phyloP scores from a whole-genome alignment of 2,329 filamentous ascomycete genomes.

The Leptographium radiaticola region DNA sequence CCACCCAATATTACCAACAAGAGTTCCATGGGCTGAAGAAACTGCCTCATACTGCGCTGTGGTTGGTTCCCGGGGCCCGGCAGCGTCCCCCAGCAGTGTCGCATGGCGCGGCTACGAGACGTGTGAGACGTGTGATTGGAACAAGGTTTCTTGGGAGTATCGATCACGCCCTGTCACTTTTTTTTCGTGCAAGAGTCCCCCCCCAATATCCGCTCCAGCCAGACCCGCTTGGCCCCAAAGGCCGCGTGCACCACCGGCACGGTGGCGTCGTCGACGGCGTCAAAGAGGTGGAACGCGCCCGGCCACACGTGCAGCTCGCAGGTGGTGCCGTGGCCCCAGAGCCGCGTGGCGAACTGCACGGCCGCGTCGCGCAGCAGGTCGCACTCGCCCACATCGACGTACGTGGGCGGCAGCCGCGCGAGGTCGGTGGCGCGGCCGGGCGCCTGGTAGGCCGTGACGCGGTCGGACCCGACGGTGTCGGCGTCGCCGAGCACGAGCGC shows the following conservation, averaged over 20 bases:
- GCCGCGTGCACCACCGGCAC: background rate
- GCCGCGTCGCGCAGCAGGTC: background rate
- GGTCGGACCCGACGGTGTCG: background rate
- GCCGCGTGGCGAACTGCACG: background rate
- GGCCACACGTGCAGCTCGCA: conserved; percentile 4
- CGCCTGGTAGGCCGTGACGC: background rate
- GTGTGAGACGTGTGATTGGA: no score
- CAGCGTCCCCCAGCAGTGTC: no score
- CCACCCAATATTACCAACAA: no score
- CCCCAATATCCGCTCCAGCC: background rate
- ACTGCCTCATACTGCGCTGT: no score
- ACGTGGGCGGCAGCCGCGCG: background rate
- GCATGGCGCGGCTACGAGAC: no score
- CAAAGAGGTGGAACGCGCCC: background rate
- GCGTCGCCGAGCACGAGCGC: background rate
- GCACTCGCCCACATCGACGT: conserved; percentile 2
- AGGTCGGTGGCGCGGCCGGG: background rate
- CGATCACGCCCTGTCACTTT: background rate
- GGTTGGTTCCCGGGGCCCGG: no score
- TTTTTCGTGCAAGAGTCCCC: no score
- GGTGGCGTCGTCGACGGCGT: background rate
- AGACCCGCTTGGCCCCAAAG: background rate
- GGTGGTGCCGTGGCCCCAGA: background rate
- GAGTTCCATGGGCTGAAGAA: no score
- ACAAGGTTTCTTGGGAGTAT: no score